Percentiles rank a stretch among this genome's conserved stretches.
Evolutionary conservation across 129 eudicot genomes (phyloP).

Genomic region (Flaveria ramosissima): DNA sequence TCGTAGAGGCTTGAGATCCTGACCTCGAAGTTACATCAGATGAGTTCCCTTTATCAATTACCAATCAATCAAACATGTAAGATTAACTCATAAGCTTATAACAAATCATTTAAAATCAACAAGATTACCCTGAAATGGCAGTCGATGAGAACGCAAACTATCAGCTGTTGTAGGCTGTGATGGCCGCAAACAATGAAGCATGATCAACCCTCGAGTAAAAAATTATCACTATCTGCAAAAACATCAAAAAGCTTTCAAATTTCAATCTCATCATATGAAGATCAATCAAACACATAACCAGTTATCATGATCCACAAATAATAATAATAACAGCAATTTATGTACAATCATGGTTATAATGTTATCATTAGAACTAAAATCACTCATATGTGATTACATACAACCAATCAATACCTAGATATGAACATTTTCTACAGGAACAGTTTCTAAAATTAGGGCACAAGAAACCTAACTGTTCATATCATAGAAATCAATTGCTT

Average conservation of each 20-base stretch:
- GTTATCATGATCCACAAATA: not conserved
- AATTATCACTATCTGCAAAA: conserved; percentile 25
- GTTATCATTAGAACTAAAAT: not conserved
- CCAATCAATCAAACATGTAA: conserved; percentile 18
- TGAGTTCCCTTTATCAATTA: conserved; percentile 48
- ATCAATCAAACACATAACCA: not conserved
- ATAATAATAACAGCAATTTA: not conserved
- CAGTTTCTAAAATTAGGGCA: not conserved
- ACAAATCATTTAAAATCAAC: not conserved
- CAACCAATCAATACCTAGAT: not conserved
- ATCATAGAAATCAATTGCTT: not conserved
- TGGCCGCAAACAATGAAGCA: conserved; percentile 60
- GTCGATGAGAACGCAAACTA: conserved; percentile 39
- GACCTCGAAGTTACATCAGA: conserved; percentile 58
- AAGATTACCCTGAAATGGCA: conserved; percentile 48
- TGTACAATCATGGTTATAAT: not conserved
- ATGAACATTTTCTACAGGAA: not conserved
- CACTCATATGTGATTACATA: not conserved
- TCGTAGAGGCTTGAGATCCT: conserved; percentile 64
- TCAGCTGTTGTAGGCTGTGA: conserved; percentile 33
- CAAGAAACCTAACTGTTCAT: not conserved
- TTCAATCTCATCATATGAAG: not conserved
- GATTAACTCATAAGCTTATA: not conserved
- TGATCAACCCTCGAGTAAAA: conserved; percentile 29
- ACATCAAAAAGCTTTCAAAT: conserved; percentile 2